These are phyloP conservation scores for Aspergillus japonicus DNA, from an alignment of 2,329 filamentous ascomycete species.

Conservation along the genomic window DNA sequence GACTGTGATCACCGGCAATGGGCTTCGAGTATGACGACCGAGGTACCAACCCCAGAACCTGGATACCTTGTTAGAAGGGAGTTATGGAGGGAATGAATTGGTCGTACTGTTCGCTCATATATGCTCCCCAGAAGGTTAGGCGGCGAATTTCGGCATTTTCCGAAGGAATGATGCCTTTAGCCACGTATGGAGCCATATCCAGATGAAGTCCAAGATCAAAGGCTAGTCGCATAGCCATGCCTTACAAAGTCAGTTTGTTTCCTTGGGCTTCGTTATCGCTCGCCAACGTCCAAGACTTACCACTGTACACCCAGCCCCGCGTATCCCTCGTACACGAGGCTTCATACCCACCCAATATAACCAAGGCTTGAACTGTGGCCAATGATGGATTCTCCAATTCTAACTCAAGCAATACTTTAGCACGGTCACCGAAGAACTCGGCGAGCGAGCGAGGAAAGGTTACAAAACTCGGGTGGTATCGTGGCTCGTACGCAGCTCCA, in stretches of 20 bases:
- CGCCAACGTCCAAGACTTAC: conserved; percentile 22
- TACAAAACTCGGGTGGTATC: conserved; percentile 45
- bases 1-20: conserved; percentile 42
- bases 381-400: conserved; percentile 50
- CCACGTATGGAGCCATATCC: conserved; percentile 42
- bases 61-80: background rate
- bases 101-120: conserved; percentile 42
- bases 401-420: conserved; percentile 48
- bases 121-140: conserved; percentile 46
- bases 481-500: conserved; percentile 45
- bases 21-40: conserved; percentile 40
- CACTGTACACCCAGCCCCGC: conserved; percentile 50
- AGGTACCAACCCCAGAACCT: conserved; percentile 47
- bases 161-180: conserved; percentile 39
- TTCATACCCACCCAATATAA: conserved; percentile 48
- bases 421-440: conserved; percentile 43
- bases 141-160: conserved; percentile 43
- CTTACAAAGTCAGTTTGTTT: conserved; percentile 6
- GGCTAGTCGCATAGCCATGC: conserved; percentile 48
- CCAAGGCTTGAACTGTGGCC: conserved; percentile 50
- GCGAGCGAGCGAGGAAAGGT: conserved; percentile 37
- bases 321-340: conserved; percentile 46
- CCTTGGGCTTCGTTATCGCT: too few relatives aligned
- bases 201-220: conserved; percentile 47
- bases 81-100: accelerated